Conservation (phyloP, 2,329 filamentous ascomycete species). For the Didymella exigua region DNA sequence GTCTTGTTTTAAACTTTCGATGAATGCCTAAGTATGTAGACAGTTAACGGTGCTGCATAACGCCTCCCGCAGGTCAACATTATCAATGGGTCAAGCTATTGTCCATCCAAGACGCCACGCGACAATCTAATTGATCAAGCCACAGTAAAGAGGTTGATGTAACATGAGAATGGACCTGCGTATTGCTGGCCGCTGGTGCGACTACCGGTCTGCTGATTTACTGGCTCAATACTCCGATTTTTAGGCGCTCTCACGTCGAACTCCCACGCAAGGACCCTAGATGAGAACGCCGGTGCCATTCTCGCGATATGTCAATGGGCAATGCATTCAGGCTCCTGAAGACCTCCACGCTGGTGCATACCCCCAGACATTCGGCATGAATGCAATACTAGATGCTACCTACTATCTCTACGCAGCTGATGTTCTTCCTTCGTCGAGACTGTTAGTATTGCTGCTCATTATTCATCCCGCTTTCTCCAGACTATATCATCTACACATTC, state of each 20-base stretch:
- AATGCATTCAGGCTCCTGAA: too few species aligned
- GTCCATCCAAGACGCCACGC: neutral
- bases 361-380: too few species aligned
- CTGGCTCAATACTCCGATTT: neutral
- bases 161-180: neutral
- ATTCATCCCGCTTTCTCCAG: too few species aligned
- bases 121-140: neutral
- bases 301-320: too few species aligned
- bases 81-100: neutral
- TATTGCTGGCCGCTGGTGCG: neutral
- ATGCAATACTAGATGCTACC: too few species aligned
- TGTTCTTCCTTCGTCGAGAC: too few species aligned
- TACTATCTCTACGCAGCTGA: too few species aligned
- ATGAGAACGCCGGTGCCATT: too few species aligned
- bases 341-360: too few species aligned
- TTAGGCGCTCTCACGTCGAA: neutral
- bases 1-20: neutral
- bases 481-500: too few species aligned
- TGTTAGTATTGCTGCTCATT: too few species aligned
- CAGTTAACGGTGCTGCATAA: slow-evolving; percentile 1
- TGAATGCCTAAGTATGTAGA: neutral
- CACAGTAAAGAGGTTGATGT: neutral
- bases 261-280: too few species aligned
- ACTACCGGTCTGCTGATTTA: neutral
- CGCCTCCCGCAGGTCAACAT: neutral